Evolutionary conservation across 768 basidiomycete species (phyloP), one percentile per base, ranked within the genome.

Genomic region (Chlorophyllum brunneum): DNA sequence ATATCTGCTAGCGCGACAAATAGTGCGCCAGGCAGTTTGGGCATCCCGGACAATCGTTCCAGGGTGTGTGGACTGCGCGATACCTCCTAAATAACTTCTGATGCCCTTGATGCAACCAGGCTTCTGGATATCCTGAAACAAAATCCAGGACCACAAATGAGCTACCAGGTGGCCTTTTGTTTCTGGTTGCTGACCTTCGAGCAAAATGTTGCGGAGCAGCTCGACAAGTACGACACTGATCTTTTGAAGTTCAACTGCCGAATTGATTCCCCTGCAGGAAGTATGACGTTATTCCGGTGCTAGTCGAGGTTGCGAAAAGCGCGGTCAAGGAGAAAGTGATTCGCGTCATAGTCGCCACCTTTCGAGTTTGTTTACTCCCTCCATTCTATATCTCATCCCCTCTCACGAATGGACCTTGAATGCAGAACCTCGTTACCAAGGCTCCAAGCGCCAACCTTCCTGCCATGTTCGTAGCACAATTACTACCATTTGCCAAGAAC

Each of bases 321-420:
- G 95, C 95, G 4, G 88, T 90, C 27, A 99, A 99, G 67, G 95
- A 98, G 72, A 99, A 99, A 68, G 92, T 99, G 24, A 88, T 92
- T 55, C 85, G 97, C 7, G 88, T 98, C 11, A 84, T 95, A 50
- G 76, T 98, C 31, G 92, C 97, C 11, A 92, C 95, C 1, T 91
- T 98, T 71, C 77, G 89, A 48, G 94, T 93, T 59, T 50, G 66
- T 51, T 42, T 46, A 7, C 10, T 23, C 27, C 43, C 18, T n/a
- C 48, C 33, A 8, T 1, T 40, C 40, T 22, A 52, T 48, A 26
- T 29, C 46, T 13, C 11, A 15, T 18, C 36, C 13, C 23, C 18
- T 1, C 30, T 51, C 10, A 18, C 15, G 43, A 2, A 3, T 43
- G 13, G 27, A 15, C 9, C 31, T 13, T 37, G 37, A 26, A 5